Conservation (phyloP, 140 eudicot species). For the Bidens hawaiensis region DNA sequence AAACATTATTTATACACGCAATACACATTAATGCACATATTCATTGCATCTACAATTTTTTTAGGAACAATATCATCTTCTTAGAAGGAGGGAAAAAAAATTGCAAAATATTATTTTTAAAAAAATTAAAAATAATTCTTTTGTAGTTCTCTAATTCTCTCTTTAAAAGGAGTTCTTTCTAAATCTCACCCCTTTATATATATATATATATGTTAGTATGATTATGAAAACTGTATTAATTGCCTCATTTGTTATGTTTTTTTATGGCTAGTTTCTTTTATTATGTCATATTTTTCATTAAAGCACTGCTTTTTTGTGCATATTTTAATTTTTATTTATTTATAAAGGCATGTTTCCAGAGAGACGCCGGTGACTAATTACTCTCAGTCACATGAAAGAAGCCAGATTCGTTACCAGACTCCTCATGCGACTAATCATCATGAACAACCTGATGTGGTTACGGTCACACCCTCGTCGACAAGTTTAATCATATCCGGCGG, state of each 20-base stretch:
- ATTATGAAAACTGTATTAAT: background rate
- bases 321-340: background rate
- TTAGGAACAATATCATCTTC: too few relatives aligned
- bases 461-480: slow-evolving; percentile 27
- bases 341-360: slow-evolving; percentile 26
- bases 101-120: too few relatives aligned
- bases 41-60: too few relatives aligned
- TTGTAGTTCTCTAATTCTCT: too few relatives aligned
- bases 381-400: slow-evolving; percentile 38
- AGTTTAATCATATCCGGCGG: slow-evolving; percentile 39
- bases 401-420: too few relatives aligned
- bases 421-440: slow-evolving; percentile 24
- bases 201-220: background rate
- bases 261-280: background rate
- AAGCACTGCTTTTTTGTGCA: background rate
- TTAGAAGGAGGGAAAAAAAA: too few relatives aligned
- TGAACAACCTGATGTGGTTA: slow-evolving; percentile 29
- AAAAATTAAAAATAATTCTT: too few relatives aligned
- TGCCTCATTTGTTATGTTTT: background rate
- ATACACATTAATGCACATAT: too few relatives aligned
- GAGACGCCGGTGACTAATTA: slow-evolving; percentile 19
- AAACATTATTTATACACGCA: too few relatives aligned
- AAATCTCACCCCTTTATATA: too few relatives aligned
- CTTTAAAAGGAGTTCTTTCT: too few relatives aligned
- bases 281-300: background rate